Base-by-base conservation (phyloP, 208 protist genomes). In the Trichomonas vaginalis region DNA sequence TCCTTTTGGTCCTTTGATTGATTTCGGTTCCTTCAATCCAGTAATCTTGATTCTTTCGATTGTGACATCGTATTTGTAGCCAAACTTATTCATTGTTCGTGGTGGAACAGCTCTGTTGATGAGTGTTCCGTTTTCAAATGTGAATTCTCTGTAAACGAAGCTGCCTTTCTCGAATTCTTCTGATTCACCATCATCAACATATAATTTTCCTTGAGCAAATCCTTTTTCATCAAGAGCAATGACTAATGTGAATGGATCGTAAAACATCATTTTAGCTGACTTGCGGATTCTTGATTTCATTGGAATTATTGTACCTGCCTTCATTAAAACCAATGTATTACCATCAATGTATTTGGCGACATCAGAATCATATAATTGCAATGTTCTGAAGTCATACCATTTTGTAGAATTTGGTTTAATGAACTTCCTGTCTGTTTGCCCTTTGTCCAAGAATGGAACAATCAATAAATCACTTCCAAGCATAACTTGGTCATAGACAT, bases 281-380 rank as follows among this genome's bases (percentile, higher is more conserved):
- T 98, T 97, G 62, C 98, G 97, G 10, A 98, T 95, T 46, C 98
- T 97, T 87, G 99, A 96, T 96, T 98, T 98, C 48, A 97, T 97
- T 9, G 98, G 97, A 49, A 99, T 95, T 49, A 99, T 98, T 95
- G 98, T 97, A 42, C 98, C 98, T 45, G 98, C 98, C 37, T 98
- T 97, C 62, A 99, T 95, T 96, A 98, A 99, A 46, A 99, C 97
- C 40, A 98, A 98, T 39, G 99, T 99, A 15, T 46, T 61, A 37
- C 45, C 86, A 45, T 15, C 49, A 82, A 80, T 14, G 10, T 35
- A 12, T 35, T 80, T n/a, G 12, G 27, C 12, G 9, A 6, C 14
- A 96, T 9, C 45, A 21, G 46, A n/a, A n/a, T 82, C 46, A 37
- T 37, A 32, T 47, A 27, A 27, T 86, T 86, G 23, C 4, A 86